Percentiles rank a stretch among this genome's conserved stretches.
Conservation (phyloP, 2,329 filamentous ascomycete genomes). For the Nemania serpens region DNA sequence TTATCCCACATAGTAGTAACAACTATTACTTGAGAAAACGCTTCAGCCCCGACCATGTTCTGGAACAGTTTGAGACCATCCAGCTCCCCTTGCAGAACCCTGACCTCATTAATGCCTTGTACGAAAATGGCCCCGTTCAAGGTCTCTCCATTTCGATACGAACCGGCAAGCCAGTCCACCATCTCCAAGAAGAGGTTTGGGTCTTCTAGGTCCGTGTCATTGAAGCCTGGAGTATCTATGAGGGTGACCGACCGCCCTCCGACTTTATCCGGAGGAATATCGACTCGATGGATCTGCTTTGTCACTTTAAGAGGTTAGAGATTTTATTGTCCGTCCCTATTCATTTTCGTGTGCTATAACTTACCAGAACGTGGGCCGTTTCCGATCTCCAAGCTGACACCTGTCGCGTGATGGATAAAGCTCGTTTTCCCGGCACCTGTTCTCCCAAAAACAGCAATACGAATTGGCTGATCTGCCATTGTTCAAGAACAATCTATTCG, state of each 20-base stretch:
- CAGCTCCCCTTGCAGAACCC: background rate
- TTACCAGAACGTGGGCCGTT: background rate
- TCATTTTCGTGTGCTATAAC: background rate
- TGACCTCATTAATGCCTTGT: background rate
- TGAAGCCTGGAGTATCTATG: background rate
- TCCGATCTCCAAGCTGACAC: background rate
- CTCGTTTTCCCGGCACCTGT: background rate
- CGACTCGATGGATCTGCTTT: background rate
- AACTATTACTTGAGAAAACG: background rate
- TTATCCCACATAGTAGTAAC: background rate
- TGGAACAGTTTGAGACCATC: background rate
- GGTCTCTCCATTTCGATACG: background rate
- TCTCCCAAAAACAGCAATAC: background rate
- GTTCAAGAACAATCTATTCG: background rate
- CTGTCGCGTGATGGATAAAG: background rate
- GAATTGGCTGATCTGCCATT: background rate
- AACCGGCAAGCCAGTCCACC: background rate
- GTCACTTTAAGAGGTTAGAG: background rate
- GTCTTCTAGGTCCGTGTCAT: background rate
- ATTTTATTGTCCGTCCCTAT: background rate
- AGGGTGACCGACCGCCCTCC: background rate
- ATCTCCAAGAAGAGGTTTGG: background rate
- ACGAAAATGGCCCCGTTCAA: background rate
- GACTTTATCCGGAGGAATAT: background rate
- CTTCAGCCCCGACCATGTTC: background rate